A percentile compares a stretch with the other conserved stretches of the same genome.
Conservation (phyloP, 345 rosid genomes). For the Psidium guajava region DNA sequence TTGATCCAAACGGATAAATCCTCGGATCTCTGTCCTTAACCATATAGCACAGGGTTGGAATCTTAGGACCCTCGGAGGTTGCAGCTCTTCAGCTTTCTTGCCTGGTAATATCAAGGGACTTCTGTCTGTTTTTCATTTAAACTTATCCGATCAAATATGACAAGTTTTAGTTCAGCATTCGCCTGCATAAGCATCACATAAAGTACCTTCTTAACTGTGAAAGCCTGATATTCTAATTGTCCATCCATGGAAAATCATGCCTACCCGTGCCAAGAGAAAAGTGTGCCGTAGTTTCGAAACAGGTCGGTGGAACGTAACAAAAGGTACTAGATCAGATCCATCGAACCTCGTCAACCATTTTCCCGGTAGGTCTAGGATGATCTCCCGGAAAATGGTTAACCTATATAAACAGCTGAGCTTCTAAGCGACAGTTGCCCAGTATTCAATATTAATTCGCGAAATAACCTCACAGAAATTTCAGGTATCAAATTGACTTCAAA, state of each 20-base stretch:
- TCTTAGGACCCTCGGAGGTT: too few relatives aligned
- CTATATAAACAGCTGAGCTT: background rate
- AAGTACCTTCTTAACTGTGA: background rate
- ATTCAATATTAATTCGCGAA: background rate
- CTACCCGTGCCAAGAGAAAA: background rate
- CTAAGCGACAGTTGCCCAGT: background rate
- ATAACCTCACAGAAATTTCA: background rate
- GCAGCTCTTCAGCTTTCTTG: too few relatives aligned
- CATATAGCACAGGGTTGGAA: too few relatives aligned
- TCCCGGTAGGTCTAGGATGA: background rate
- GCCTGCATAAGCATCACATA: background rate
- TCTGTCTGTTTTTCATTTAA: too few relatives aligned
- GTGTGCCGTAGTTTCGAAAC: background rate
- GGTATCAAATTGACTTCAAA: background rate
- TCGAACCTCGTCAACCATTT: background rate
- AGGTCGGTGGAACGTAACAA: background rate
- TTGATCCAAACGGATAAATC: too few relatives aligned
- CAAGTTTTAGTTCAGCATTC: background rate
- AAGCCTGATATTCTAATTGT: too few relatives aligned
- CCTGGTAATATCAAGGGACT: too few relatives aligned
- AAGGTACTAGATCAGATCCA: background rate
- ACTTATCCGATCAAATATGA: too few relatives aligned
- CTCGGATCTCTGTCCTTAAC: too few relatives aligned
- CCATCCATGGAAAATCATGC: background rate
- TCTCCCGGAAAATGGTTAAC: background rate